A percentile compares a stretch with the other conserved stretches of the same genome.
These are phyloP conservation scores for Volvox africanus DNA, from an alignment of 139 green algal genomes.

Conservation along the genomic window DNA sequence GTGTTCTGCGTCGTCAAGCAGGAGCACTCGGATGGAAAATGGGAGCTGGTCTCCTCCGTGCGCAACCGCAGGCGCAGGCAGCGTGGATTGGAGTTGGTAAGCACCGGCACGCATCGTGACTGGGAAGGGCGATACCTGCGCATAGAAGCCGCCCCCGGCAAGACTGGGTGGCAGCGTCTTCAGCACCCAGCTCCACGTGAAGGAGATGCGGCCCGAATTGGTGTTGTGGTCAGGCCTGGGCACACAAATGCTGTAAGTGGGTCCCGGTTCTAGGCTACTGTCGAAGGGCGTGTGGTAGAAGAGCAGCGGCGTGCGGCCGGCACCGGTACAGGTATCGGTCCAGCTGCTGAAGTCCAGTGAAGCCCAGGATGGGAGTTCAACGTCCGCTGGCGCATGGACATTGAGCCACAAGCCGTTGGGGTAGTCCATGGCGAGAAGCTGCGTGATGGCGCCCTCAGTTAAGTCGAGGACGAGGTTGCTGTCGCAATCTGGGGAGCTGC, in stretches of 20 bases:
- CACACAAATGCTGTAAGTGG: constrained; percentile 1
- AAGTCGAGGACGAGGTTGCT: neutral
- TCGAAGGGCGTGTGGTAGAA: constrained; percentile 18
- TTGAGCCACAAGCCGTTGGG: neutral
- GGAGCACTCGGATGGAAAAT: neutral
- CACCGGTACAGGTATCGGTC: neutral
- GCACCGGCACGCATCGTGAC: neutral
- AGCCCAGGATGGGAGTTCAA: neutral
- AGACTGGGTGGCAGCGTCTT: neutral
- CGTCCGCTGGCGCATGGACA: neutral
- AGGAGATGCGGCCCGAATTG: neutral
- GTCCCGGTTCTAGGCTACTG: neutral
- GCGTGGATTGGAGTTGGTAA: neutral
- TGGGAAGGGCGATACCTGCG: neutral
- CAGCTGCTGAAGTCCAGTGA: constrained; percentile 9
- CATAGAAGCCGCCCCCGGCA: neutral
- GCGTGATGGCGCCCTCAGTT: neutral
- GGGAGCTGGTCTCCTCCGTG: neutral
- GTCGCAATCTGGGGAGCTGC: neutral
- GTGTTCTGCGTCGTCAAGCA: neutral
- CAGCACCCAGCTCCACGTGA: neutral
- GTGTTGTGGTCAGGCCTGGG: neutral
- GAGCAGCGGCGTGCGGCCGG: neutral
- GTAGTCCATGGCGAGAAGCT: neutral
- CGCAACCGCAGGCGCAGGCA: too few species aligned